Conservation (phyloP, 2,329 filamentous ascomycete species). For the Microsporum canis region DNA sequence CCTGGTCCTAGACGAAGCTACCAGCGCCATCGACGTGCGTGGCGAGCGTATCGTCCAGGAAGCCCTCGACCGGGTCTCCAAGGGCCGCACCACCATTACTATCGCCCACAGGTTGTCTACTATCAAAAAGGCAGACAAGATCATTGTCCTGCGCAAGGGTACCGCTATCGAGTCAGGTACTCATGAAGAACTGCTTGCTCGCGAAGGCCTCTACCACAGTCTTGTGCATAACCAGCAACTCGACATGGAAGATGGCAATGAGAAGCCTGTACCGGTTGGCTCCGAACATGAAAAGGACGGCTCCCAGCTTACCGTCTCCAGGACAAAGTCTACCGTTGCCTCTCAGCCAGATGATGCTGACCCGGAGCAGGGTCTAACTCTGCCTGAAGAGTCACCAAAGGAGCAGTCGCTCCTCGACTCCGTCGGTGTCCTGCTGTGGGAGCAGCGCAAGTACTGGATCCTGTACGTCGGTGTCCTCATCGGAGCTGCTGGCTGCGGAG, state of each 20-base stretch:
- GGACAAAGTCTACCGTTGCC: not conserved
- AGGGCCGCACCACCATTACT: conserved; percentile 59
- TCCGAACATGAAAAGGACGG: conserved; percentile 9
- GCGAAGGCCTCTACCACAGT: conserved; percentile 52
- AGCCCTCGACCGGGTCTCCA: conserved; percentile 44
- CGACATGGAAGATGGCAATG: conserved; percentile 10
- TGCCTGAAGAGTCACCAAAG: conserved; percentile 7
- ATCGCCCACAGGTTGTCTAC: conserved; percentile 66
- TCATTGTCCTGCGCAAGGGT: conserved; percentile 64
- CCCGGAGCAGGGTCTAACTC: conserved; percentile 1
- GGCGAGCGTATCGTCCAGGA: conserved; percentile 46
- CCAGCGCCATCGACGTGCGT: conserved; percentile 51
- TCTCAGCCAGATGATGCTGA: not conserved
- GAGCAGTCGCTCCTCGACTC: conserved; percentile 15
- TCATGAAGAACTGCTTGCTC: conserved; percentile 57
- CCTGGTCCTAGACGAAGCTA: conserved; percentile 65
- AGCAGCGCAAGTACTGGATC: conserved; percentile 23
- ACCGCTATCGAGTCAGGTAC: conserved; percentile 61
- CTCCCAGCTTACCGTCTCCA: not conserved
- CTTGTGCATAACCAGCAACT: conserved; percentile 45
- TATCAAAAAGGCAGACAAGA: conserved; percentile 64
- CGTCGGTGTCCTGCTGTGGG: conserved; percentile 22
- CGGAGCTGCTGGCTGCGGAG: conserved; percentile 21
- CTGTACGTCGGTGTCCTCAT: conserved; percentile 20
- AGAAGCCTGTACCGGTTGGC: conserved; percentile 14